Evolutionary conservation across 257 asterid genomes (phyloP).

Genomic region (Solanum sejunctum): DNA sequence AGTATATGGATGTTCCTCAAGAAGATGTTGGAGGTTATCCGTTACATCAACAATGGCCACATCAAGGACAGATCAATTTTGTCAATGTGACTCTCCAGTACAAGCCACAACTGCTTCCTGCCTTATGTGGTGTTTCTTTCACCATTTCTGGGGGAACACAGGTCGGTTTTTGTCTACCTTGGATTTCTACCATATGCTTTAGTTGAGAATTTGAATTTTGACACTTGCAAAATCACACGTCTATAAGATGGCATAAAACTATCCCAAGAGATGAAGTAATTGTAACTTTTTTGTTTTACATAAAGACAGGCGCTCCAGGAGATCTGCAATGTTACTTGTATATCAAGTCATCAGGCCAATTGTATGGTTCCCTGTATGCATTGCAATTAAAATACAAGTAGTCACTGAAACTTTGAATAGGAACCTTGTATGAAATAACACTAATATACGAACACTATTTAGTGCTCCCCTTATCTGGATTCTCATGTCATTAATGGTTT

Average conservation of each 20-base stretch:
- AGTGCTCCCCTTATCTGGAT: not conserved
- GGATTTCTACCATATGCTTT: not conserved
- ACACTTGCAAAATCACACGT: not conserved
- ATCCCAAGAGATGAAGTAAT: not conserved
- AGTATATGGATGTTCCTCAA: constrained; percentile 86
- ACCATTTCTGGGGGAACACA: constrained; percentile 51
- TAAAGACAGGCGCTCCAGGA: not conserved
- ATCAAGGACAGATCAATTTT: constrained; percentile 54
- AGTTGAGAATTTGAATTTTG: not conserved
- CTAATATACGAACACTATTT: not conserved
- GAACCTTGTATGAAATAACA: not conserved
- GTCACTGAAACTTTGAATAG: not conserved
- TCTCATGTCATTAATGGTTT: not conserved
- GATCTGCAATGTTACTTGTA: not conserved
- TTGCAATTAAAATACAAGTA: not conserved
- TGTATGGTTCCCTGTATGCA: not conserved
- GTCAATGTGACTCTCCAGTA: constrained; percentile 73
- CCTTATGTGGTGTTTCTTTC: constrained; percentile 52
- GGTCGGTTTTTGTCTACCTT: constrained; percentile 23
- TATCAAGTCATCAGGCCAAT: not conserved
- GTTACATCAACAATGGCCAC: constrained; percentile 50
- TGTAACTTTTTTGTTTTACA: not conserved
- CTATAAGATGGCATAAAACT: not conserved
- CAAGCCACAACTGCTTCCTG: constrained; percentile 70
- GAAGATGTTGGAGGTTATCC: constrained; percentile 29